phyloP scores from a whole-genome alignment of 768 basidiomycete species.

The Tricholoma hemisulphureum region DNA sequence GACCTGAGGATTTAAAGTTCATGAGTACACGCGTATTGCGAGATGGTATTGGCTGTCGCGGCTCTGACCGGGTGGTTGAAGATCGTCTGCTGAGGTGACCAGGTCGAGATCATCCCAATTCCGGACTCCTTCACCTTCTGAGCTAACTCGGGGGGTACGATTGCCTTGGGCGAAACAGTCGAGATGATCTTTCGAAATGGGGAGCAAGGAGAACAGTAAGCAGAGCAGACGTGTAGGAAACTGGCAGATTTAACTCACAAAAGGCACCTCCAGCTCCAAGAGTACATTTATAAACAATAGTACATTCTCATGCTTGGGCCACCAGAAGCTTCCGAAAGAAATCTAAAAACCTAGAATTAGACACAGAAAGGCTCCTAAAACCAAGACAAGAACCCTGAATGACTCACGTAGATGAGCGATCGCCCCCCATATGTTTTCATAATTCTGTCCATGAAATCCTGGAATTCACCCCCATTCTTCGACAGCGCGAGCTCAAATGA shows the following conservation, averaged over 20 bases:
- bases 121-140: constrained; percentile 13
- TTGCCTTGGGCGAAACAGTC: constrained; percentile 18
- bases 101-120: constrained; percentile 13
- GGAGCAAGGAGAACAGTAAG: not conserved
- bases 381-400: not conserved
- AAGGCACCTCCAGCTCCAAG: constrained; percentile 18
- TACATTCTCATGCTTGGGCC: constrained; percentile 8
- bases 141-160: constrained; percentile 3
- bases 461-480: constrained; percentile 1
- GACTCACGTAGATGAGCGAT: constrained; percentile 22
- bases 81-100: constrained; percentile 23
- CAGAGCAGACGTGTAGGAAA: not conserved
- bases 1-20: constrained; percentile 9
- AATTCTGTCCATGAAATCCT: constrained; percentile 10
- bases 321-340: constrained; percentile 14
- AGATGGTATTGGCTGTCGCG: too few relatives aligned
- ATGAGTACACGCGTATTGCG: too few relatives aligned
- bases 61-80: constrained; percentile 21
- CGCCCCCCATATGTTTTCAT: constrained; percentile 11
- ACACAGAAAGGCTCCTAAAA: not conserved
- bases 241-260: too few relatives aligned
- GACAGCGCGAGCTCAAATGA: not conserved
- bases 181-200: constrained; percentile 11
- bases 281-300: constrained; percentile 17
- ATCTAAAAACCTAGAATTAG: not conserved